Conservation (phyloP, 1,284 basidiomycete species). For the Naganishia albida region DNA sequence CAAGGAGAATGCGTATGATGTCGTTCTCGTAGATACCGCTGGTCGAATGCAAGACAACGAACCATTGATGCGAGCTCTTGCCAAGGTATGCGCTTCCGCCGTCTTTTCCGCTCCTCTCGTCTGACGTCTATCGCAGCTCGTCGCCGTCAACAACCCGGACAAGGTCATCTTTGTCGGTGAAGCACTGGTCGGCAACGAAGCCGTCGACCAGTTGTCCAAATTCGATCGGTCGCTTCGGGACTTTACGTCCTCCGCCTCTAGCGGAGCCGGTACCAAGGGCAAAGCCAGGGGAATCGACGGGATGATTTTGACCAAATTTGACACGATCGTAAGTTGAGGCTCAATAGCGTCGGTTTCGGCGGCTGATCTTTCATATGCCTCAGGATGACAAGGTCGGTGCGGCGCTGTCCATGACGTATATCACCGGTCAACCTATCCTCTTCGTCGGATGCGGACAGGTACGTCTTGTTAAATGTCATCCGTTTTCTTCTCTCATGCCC, state of each 20-base stretch:
- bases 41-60: constrained; percentile 99
- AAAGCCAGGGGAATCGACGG: constrained; percentile 77
- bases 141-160: constrained; percentile 86
- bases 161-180: constrained; percentile 97
- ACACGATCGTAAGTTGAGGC: constrained; percentile 74
- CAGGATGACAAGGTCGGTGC: constrained; percentile 75
- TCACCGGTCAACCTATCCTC: constrained; percentile 92
- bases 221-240: constrained; percentile 89
- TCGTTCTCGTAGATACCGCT: constrained; percentile 95
- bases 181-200: constrained; percentile 93
- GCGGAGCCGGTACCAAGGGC: constrained; percentile 47
- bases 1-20: constrained; percentile 83
- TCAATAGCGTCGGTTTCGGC: not conserved
- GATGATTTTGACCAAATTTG: constrained; percentile 96
- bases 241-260: constrained; percentile 69
- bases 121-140: constrained; percentile 62
- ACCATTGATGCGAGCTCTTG: constrained; percentile 96
- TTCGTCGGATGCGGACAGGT: constrained; percentile 96
- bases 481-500: not conserved
- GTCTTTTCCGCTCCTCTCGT: constrained; percentile 3
- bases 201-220: constrained; percentile 90
- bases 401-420: constrained; percentile 94
- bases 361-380: not conserved
- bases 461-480: constrained; percentile 41
- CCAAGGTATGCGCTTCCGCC: constrained; percentile 64